A percentile compares a stretch with the other conserved stretches of the same genome.
phyloP scores from a whole-genome alignment of 805 yeast species.

The Saturnispora ahearnii region DNA sequence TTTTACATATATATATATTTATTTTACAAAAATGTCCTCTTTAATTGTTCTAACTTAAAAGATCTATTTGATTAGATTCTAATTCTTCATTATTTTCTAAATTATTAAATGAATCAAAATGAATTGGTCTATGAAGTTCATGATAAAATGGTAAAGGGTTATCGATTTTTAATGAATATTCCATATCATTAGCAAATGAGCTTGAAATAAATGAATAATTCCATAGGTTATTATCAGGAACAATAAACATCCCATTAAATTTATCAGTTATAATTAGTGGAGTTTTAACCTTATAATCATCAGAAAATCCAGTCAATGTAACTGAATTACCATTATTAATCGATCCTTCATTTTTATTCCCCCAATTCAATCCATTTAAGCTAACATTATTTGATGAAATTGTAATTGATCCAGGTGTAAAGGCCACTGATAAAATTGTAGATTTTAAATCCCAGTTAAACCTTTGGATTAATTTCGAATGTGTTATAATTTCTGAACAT shows the following conservation, averaged over 20 bases:
- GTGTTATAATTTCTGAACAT: slow-evolving; percentile 62
- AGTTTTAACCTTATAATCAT: slow-evolving; percentile 47
- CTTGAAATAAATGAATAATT: slow-evolving; percentile 85
- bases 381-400: slow-evolving; percentile 56
- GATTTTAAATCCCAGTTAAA: slow-evolving; percentile 35
- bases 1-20: neutral
- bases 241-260: slow-evolving; percentile 73
- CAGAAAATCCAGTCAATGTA: slow-evolving; percentile 59
- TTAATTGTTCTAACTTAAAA: slow-evolving; percentile 4
- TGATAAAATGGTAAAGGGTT: slow-evolving; percentile 77
- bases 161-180: slow-evolving; percentile 60
- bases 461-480: slow-evolving; percentile 34
- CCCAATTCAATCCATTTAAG: slow-evolving; percentile 74
- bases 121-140: slow-evolving; percentile 81
- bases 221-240: slow-evolving; percentile 83
- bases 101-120: slow-evolving; percentile 67
- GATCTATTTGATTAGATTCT: slow-evolving; percentile 12
- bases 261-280: slow-evolving; percentile 70
- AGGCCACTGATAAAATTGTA: slow-evolving; percentile 55
- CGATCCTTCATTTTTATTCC: slow-evolving; percentile 37
- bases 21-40: neutral
- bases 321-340: slow-evolving; percentile 51
- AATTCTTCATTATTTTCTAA: slow-evolving; percentile 36
- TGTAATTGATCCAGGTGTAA: slow-evolving; percentile 79
- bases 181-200: slow-evolving; percentile 58